Evolutionary conservation across 2,329 filamentous ascomycete genomes (phyloP), one percentile per base, ranked within the genome.

Genomic region (Epichloe typhina): DNA sequence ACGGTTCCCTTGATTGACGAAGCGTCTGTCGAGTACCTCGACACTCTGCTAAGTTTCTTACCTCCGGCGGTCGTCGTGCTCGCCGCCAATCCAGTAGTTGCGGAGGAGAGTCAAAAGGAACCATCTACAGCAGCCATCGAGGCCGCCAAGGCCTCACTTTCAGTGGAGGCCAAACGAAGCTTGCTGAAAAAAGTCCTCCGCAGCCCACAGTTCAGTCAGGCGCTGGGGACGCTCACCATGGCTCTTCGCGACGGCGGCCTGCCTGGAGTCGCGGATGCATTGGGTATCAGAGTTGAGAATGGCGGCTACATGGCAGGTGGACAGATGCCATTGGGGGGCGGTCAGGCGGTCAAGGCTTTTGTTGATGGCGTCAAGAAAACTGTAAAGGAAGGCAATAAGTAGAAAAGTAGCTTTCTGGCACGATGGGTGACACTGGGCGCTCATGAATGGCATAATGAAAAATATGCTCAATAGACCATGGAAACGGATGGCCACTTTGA

Each of bases 191-290:
- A 83, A 62, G 89, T 97, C 7, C 70, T 97, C 13, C 80, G 87
- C 56, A 94, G 87, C 57, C 91, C 93, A 17, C 93, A 98, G 63
- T 89, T 98, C 62, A 80, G 82, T 54, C 93, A 97, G 66, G 91
- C 88, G 57, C 69, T 96, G 39, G 80, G 82, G 0, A 93, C 86
- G 63, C 70, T 98, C 58, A 95, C 89, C 0, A 82, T 89, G 67
- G 93, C 93, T 12, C 72, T 98, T 50, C 77, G 89, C 52, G 91
- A 97, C 59, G 93, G 93, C 12, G 93, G 91, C 0, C 69, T 98
- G 52, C 90, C 91, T 4, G 94, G 83, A 59, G 85, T 98, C 56
- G 85, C 88, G 6, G 89, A 95, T 60, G 91, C 90, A 4, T 72
- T 98, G 39, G 79, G 82, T 6, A 79, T 97, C 52, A 80, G 82